Conservation (phyloP, 805 yeast species). For the Yarrowia deformans region DNA sequence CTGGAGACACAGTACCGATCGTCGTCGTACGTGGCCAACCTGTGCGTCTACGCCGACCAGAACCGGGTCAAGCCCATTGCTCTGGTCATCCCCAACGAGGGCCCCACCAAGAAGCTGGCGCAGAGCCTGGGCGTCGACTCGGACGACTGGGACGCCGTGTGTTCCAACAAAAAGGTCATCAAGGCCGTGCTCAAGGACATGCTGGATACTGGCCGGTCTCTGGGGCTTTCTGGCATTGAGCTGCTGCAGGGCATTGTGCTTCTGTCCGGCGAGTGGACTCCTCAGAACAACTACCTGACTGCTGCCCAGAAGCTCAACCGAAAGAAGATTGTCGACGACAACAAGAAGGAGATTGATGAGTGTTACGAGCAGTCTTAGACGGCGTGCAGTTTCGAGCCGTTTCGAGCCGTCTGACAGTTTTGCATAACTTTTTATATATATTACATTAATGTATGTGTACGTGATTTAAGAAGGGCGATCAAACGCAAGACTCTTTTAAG, state of each 20-base stretch:
- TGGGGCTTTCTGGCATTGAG: conserved; percentile 87
- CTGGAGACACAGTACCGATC: conserved; percentile 91
- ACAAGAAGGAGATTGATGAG: conserved; percentile 69
- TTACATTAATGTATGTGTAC: conserved; percentile 33
- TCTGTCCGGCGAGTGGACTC: conserved; percentile 95
- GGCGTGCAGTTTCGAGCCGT: neutral
- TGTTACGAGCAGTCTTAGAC: conserved; percentile 55
- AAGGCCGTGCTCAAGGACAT: conserved; percentile 64
- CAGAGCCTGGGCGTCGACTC: conserved; percentile 62
- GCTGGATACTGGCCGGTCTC: conserved; percentile 75
- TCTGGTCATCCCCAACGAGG: conserved; percentile 82
- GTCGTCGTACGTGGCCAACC: conserved; percentile 73
- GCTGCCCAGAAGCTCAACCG: conserved; percentile 97
- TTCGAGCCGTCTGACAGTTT: neutral
- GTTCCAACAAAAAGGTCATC: conserved; percentile 64
- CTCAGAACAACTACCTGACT: conserved; percentile 91
- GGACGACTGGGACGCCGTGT: conserved; percentile 56
- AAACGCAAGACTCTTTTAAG: too few relatives aligned
- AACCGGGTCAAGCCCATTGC: conserved; percentile 90
- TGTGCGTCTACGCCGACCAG: conserved; percentile 93
- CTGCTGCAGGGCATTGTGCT: conserved; percentile 78
- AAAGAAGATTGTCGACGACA: conserved; percentile 78
- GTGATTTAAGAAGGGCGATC: too few relatives aligned
- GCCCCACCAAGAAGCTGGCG: conserved; percentile 66
- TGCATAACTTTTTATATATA: conserved; percentile 24